Evolutionary conservation across 305 asterid genomes (phyloP), one percentile per base, ranked within the genome.

Genomic region (Solanum hybrid): DNA sequence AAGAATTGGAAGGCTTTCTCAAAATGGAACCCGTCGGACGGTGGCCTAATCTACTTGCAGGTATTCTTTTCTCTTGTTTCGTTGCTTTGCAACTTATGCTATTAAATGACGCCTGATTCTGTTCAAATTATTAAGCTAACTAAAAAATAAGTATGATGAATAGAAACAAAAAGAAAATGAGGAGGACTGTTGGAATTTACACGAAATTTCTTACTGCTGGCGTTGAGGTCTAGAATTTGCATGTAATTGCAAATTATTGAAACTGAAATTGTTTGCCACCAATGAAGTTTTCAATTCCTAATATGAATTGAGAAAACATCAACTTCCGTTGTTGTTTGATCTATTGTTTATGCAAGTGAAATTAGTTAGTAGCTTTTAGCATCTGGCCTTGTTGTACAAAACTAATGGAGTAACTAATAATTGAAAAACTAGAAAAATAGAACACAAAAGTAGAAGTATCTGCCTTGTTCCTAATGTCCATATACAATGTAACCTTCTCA

Each of bases 11-110:
- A 94, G 90, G 98, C 99, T 82, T 93, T 94, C 93, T 91, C 95
- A 10, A 95, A 92, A 65, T 98, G 99, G 99, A 94, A 95, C 65
- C 96, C 95, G n/a, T 89, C 91, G 15, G 92, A 94, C 92, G 99
- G 97, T 84, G 99, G 99, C 89, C 96, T 98, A 87, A 95, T 95
- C 72, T 97, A 97, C 93, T 93, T 98, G 95, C 96, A 94, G 97
- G 99, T 95, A 51, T 78, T 82, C 15, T 36, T 87, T 36, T 12
- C 4, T 26, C 75, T n/a, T 6, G 33, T 45, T 77, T 73, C 33
- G 34, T 76, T 80, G 79, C 85, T 89, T 84, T 89, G 89, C 51
- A 61, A 20, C 26, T 81, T 81, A 79, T 79, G 51, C 86, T 79
- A 79, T 36, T 36, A 36, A 15, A 17, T 79, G 86, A 36, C 1